These are phyloP conservation scores for Penicillium psychrofluorescens DNA, from an alignment of 495 filamentous ascomycete species.

Conservation along the genomic window DNA sequence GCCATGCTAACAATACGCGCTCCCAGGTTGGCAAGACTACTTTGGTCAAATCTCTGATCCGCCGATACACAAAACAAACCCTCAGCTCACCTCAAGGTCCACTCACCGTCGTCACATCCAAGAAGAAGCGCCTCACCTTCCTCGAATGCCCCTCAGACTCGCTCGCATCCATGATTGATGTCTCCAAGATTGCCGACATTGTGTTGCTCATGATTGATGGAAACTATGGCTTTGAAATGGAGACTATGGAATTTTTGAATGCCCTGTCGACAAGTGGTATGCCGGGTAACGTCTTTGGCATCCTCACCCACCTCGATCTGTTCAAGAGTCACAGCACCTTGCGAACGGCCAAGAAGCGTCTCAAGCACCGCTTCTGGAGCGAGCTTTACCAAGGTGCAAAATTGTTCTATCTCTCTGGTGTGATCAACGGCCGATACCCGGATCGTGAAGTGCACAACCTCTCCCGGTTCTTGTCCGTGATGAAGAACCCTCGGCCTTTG, in stretches of 20 bases:
- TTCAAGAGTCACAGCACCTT: conserved; percentile 88
- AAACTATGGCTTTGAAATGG: conserved; percentile 98
- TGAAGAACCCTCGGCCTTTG: conserved; percentile 95
- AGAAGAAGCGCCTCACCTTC: conserved; percentile 86
- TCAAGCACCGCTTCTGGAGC: conserved; percentile 94
- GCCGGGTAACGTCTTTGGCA: conserved; percentile 97
- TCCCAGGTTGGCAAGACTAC: conserved; percentile 61
- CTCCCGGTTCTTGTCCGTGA: conserved; percentile 87
- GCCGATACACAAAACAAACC: conserved; percentile 91
- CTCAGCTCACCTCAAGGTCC: conserved; percentile 84
- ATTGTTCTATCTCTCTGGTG: conserved; percentile 90
- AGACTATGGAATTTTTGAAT: conserved; percentile 99
- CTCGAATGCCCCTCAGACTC: conserved; percentile 92
- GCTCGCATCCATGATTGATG: conserved; percentile 88
- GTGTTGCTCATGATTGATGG: conserved; percentile 96
- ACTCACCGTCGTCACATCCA: conserved; percentile 90
- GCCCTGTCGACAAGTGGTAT: conserved; percentile 83
- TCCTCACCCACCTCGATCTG: conserved; percentile 90
- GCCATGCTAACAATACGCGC: conserved; percentile 5
- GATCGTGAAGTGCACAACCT: conserved; percentile 95
- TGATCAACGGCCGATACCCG: conserved; percentile 93
- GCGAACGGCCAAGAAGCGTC: conserved; percentile 83
- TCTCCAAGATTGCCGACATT: conserved; percentile 94
- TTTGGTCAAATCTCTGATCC: conserved; percentile 84
- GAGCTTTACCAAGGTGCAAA: conserved; percentile 96